Evolutionary conservation across 331 rosid genomes (phyloP), one percentile per base, ranked within the genome.

Genomic region (Rhamnella rubrinervis): DNA sequence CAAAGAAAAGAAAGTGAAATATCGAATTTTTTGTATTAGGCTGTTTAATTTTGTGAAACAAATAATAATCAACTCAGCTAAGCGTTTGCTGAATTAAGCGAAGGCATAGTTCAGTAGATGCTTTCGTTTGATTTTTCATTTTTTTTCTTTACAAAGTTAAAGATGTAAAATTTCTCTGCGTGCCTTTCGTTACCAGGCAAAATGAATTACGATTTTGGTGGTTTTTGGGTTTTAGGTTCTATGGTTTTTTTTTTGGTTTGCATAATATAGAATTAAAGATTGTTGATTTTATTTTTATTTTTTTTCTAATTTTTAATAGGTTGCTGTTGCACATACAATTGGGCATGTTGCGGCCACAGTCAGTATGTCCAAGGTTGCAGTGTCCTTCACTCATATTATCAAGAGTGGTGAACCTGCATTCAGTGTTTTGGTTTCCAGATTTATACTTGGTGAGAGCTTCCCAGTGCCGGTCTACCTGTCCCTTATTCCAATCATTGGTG

Each of bases 361-460:
- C 78, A 92, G 97, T 59, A 89, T 92, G 97, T 87, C 97, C 23
- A 92, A 92, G 72, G 97, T 92, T 79, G 97, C 96, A 1, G 97
- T 92, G 41, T 92, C 97, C 4, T 92, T 92, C 77, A 92, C 97
- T 6, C 97, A 92, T 79, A 92, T 92, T 65, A 92, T 92, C 86
- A 92, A 92, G 89, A 92, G 97, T 78, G 97, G 97, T 38, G 97
- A 92, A 68, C 97, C 97, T 71, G 97, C 97, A 70, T 92, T 92
- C 26, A 92, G 89, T 64, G 97, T 87, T 11, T 71, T 92, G 85
- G 97, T 92, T 76, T 92, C 97, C 0, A 87, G 96, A 76, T 77
- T 92, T 61, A 17, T 92, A 67, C 75, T 92, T 79, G 97, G 97
- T 6, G 97, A 92, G 72, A 80, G 82, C 75, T 92, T 92, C 84